A percentile compares a stretch with the other conserved stretches of the same genome.
These are phyloP conservation scores for Conticribra weissflogii DNA, from an alignment of 108 stramenopile genomes.

Conservation along the genomic window DNA sequence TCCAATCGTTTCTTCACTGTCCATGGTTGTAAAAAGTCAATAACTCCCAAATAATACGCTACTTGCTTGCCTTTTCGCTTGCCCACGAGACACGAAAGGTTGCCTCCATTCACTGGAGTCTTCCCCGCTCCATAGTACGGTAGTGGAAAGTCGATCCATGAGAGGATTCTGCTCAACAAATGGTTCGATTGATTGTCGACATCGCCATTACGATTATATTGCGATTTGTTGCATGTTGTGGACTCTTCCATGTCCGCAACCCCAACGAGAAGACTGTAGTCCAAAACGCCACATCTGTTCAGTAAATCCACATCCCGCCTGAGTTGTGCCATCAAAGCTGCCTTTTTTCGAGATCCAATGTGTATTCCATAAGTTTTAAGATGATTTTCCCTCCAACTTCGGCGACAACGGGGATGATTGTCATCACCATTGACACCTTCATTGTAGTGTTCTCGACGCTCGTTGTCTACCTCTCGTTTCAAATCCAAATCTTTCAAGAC, in stretches of 20 bases:
- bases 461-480: conserved; percentile 61
- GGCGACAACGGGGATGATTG: background rate
- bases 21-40: conserved; percentile 93
- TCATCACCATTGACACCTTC: background rate
- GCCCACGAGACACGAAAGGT: conserved; percentile 63
- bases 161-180: conserved; percentile 15
- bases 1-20: conserved; percentile 71
- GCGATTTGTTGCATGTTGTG: no score
- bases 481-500: conserved; percentile 86
- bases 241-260: conserved; percentile 60
- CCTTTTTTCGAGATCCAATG: conserved; percentile 66
- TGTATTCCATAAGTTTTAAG: conserved; percentile 52
- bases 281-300: conserved; percentile 75
- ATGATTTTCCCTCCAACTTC: conserved; percentile 3
- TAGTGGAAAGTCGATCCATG: conserved; percentile 52
- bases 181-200: conserved; percentile 8
- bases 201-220: no score
- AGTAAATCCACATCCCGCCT: conserved; percentile 80
- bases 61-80: conserved; percentile 60
- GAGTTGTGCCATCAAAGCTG: conserved; percentile 77
- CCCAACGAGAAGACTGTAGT: conserved; percentile 89
- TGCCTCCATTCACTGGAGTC: conserved; percentile 78
- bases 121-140: conserved; percentile 77
- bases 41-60: conserved; percentile 84
- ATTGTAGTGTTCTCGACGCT: conserved; percentile 5